These are phyloP conservation scores for Ustanciosporium gigantosporum DNA, from an alignment of 1,284 basidiomycete species.

Conservation along the genomic window DNA sequence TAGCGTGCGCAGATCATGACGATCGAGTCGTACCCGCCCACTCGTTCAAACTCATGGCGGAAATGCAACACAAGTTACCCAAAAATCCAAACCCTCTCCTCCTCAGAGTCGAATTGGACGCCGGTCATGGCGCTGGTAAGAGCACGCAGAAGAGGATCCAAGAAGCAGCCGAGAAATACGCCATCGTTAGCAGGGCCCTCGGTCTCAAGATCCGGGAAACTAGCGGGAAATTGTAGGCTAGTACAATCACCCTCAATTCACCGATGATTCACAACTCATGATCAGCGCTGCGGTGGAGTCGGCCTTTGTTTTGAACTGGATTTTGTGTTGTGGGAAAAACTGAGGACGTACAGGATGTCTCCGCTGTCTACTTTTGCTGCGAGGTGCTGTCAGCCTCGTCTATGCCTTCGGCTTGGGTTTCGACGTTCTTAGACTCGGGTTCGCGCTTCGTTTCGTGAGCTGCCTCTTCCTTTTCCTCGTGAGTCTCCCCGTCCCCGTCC, in stretches of 20 bases:
- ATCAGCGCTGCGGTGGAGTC: no score
- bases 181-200: conserved; percentile 48
- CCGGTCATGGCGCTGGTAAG: conserved; percentile 59
- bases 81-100: conserved; percentile 56
- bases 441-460: no score
- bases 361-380: no score
- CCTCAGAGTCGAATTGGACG: conserved; percentile 54
- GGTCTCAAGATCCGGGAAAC: conserved; percentile 42
- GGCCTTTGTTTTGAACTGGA: no score
- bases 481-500: no score
- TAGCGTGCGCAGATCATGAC: conserved; percentile 57
- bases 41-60: conserved; percentile 57
- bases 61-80: conserved; percentile 55
- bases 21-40: conserved; percentile 58
- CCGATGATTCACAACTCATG: no score
- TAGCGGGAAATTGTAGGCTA: not conserved
- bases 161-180: conserved; percentile 51
- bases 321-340: no score
- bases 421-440: no score
- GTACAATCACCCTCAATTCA: not conserved
- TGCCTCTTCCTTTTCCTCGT: no score
- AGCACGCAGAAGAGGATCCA: conserved; percentile 54
- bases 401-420: no score
- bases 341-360: no score
- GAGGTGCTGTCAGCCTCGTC: no score